Base-by-base conservation (phyloP, 768 basidiomycete genomes). In the Tremella fuciformis region DNA sequence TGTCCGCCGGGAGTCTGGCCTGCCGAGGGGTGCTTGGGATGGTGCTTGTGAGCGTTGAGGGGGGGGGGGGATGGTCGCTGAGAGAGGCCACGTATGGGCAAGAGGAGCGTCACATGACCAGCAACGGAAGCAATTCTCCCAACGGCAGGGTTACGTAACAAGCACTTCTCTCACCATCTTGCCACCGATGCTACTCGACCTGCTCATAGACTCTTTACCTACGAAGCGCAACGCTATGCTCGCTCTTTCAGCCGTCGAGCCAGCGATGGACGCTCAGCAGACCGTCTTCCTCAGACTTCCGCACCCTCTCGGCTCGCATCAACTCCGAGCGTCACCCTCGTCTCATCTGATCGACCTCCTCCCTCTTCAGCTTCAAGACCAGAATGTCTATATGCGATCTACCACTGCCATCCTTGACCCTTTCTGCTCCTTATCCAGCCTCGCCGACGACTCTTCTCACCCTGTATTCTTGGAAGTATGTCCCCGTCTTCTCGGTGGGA, bases 401-500 rank as follows among this genome's bases (percentile, higher is more conserved):
- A 50, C 51, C 6, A 63, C 57, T n/a, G 55, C 53, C 40, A 37
- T 4, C 52, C 61, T 80, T 80, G 81, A 65, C 77, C 79, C 16
- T 65, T 78, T 55, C 16, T 41, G 11, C 4, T 26, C 15, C 8
- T 15, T 18, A 24, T 46, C 42, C 18, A 18, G 42, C 3, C 37
- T 53, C 54, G 41, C 15, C 19, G 22, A 21, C 13, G 50, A 21
- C 11, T 26, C 41, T 13, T 11, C 34, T 25, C 58, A 64, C 53
- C 66, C 64, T 2, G 60, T 73, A 53, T 50, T 51, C 1, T 80
- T 97, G 1, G 83, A 89, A 0, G 80, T 94, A n/a, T 79, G 83
- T 0, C 87, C 90, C 0, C 81, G 86, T 22, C 73, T 97, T 7
- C 81, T 82, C 2, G 94, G 94, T 50, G 96, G 96, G 18, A 99